These are phyloP conservation scores for Margaritispora aquatica DNA, from an alignment of 495 filamentous ascomycete species.

Conservation along the genomic window DNA sequence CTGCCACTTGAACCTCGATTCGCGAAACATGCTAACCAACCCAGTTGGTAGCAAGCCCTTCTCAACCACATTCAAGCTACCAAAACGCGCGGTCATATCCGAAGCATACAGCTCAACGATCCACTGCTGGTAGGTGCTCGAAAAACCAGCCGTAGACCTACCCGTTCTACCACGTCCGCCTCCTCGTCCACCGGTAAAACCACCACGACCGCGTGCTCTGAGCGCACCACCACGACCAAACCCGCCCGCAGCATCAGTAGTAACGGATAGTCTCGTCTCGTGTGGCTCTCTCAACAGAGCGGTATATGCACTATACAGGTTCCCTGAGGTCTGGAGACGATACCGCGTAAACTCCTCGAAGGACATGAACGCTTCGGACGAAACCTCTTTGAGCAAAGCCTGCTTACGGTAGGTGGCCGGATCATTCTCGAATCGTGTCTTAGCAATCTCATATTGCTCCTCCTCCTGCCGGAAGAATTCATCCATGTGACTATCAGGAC, in stretches of 20 bases:
- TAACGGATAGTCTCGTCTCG: neutral
- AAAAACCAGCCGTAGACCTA: constrained; percentile 33
- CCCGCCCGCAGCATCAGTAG: too few relatives aligned
- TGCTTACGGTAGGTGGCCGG: neutral
- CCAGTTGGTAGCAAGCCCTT: constrained; percentile 55
- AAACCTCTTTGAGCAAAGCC: constrained; percentile 14
- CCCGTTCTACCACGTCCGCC: constrained; percentile 1
- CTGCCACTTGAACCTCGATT: constrained; percentile 54
- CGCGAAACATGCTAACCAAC: constrained; percentile 52
- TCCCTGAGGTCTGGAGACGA: constrained; percentile 35
- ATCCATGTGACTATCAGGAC: constrained; percentile 36
- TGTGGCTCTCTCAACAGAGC: constrained; percentile 1
- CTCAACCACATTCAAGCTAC: constrained; percentile 53
- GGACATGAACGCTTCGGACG: constrained; percentile 37
- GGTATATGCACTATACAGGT: constrained; percentile 1
- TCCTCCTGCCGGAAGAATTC: constrained; percentile 37
- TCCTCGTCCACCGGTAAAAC: too few relatives aligned
- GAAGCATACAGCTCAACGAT: constrained; percentile 50
- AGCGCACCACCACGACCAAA: too few relatives aligned
- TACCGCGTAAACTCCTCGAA: constrained; percentile 46
- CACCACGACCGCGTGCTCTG: too few relatives aligned
- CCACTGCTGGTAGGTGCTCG: constrained; percentile 55
- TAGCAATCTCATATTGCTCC: constrained; percentile 36
- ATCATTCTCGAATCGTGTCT: constrained; percentile 35
- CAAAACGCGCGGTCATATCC: constrained; percentile 52